Evolutionary conservation across 1,284 basidiomycete genomes (phyloP).

Genomic region (Neolentinus lepideus): DNA sequence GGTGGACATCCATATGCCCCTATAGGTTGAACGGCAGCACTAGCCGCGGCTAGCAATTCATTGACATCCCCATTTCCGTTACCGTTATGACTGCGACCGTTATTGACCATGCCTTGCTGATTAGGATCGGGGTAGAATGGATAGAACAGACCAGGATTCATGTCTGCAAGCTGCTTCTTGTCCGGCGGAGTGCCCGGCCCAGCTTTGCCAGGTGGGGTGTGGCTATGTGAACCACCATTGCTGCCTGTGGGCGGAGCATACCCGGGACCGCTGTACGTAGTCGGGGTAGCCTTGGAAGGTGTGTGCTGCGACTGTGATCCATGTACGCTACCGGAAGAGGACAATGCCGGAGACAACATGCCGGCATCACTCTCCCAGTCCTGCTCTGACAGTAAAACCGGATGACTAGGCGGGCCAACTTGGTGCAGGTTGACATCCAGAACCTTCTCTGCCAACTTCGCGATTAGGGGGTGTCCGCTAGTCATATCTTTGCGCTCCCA

Average conservation of each 20-base stretch:
- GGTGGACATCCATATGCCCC: constrained; percentile 43
- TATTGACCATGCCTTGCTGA: constrained; percentile 14
- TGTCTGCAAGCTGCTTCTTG: constrained; percentile 41
- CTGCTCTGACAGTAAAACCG: constrained; percentile 55
- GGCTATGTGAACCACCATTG: neutral
- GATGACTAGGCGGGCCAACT: constrained; percentile 47
- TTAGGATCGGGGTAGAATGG: constrained; percentile 63
- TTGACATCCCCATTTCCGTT: constrained; percentile 32
- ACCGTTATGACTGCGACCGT: constrained; percentile 8
- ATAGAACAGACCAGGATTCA: constrained; percentile 63
- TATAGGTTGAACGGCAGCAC: constrained; percentile 36
- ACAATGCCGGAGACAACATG: neutral
- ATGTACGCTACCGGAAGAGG: neutral
- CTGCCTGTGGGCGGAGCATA: neutral
- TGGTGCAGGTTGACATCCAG: constrained; percentile 60
- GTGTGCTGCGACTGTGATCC: neutral
- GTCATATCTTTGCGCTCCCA: constrained; percentile 77
- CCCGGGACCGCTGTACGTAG: neutral
- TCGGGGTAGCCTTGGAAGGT: neutral
- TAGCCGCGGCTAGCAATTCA: constrained; percentile 45
- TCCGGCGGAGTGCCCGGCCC: constrained; percentile 6
- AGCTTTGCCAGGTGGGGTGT: constrained; percentile 28
- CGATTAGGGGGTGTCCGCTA: constrained; percentile 73
- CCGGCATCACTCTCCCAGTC: constrained; percentile 57
- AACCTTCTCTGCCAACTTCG: constrained; percentile 69